These are phyloP conservation scores for Acer campestre DNA, from an alignment of 345 rosid species.

Conservation along the genomic window DNA sequence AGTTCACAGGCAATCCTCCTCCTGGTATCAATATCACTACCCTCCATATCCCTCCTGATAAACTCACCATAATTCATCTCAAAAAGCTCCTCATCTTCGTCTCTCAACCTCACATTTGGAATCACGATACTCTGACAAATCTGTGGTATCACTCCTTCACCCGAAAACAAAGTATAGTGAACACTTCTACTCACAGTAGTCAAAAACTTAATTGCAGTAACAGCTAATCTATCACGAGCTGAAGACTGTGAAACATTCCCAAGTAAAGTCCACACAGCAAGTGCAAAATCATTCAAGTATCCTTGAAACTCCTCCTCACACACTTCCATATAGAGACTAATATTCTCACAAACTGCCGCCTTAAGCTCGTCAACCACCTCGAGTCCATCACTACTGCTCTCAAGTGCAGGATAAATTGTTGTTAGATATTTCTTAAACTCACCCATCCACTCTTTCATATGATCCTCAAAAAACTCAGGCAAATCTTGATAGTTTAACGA, in stretches of 20 bases:
- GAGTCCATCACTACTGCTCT: slow-evolving; percentile 44
- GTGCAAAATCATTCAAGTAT: no score
- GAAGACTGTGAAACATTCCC: slow-evolving; percentile 12
- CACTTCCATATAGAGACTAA: slow-evolving; percentile 72
- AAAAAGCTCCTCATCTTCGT: no score
- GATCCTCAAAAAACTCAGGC: no score
- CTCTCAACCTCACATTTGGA: slow-evolving; percentile 71
- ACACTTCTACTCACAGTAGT: slow-evolving; percentile 91
- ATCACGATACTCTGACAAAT: slow-evolving; percentile 91
- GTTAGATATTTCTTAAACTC: no score
- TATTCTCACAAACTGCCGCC: slow-evolving; percentile 91
- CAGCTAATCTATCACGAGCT: slow-evolving; percentile 75
- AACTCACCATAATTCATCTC: slow-evolving; percentile 82
- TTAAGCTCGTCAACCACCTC: slow-evolving; percentile 71
- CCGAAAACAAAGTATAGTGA: slow-evolving; percentile 80
- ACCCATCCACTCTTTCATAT: no score
- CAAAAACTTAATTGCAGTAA: slow-evolving; percentile 90
- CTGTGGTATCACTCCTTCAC: slow-evolving; percentile 71
- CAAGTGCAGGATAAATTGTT: no score
- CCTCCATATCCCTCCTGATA: slow-evolving; percentile 98
- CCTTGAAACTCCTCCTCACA: no score
- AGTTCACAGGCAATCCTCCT: slow-evolving; percentile 98
- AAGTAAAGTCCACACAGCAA: no score
- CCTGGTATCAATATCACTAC: slow-evolving; percentile 94
- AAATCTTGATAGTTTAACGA: no score